A percentile compares a stretch with the other conserved stretches of the same genome.
Conservation (phyloP, 208 protist genomes). For the Plasmodiophora brassicae region DNA sequence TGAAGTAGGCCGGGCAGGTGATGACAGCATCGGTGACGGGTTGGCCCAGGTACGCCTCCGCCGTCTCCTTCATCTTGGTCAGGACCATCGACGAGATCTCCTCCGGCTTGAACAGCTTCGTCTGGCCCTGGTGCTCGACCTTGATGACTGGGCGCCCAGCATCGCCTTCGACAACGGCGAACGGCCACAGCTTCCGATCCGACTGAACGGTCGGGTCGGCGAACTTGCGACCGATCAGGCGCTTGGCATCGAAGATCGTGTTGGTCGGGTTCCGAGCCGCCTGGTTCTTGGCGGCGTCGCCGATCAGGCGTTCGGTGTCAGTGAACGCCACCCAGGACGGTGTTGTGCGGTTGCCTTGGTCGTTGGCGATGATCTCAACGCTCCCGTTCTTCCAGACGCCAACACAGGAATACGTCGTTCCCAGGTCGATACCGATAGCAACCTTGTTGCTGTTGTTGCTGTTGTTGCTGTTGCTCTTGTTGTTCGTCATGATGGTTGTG, state of each 20-base stretch:
- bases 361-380: conserved; percentile 78
- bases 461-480: no score
- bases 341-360: conserved; percentile 61
- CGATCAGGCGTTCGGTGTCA: conserved; percentile 61
- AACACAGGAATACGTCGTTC: conserved; percentile 68
- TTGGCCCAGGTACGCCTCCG: conserved; percentile 86
- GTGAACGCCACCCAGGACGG: conserved; percentile 64
- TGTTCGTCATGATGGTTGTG: no score
- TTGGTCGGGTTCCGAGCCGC: conserved; percentile 78
- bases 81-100: conserved; percentile 86
- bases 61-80: conserved; percentile 83
- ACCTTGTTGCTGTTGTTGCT: conserved; percentile 34
- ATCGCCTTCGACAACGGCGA: conserved; percentile 72
- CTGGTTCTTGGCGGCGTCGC: conserved; percentile 74
- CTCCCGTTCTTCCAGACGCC: conserved; percentile 63
- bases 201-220: conserved; percentile 60
- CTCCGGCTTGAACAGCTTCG: conserved; percentile 76
- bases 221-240: conserved; percentile 76
- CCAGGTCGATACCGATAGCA: conserved; percentile 63
- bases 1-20: conserved; percentile 95
- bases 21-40: conserved; percentile 85
- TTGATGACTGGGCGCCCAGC: conserved; percentile 67
- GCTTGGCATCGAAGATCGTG: conserved; percentile 86
- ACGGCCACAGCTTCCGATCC: conserved; percentile 78
- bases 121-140: conserved; percentile 70